Base-by-base conservation (phyloP, 768 basidiomycete species). In the Mycena venus region DNA sequence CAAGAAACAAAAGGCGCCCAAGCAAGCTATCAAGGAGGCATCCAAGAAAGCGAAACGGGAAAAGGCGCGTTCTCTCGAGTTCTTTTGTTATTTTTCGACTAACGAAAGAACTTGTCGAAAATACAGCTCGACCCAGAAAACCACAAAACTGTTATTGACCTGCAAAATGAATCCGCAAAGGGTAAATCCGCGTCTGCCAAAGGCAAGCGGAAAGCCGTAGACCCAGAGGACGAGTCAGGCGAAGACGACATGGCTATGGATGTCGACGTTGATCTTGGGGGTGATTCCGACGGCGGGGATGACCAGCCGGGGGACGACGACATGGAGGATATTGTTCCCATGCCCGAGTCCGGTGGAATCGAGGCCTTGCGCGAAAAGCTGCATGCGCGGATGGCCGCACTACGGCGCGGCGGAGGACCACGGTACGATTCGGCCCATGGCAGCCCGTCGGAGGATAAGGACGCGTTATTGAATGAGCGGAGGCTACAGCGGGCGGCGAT, bases 61-160 rank as follows among this genome's bases (percentile, higher is more conserved):
- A 68, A 97, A 97, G 90, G 97, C 95, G 67, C 27, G 83, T 80
- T 71, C 56, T 55, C n/a, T 10, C 12, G 68, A 25, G 29, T 69
- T 19, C 19, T 14, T 31, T 17, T 1, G 14, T n/a, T 29, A 38
- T 8, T 74, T 75, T 70, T 60, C 59, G 17, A 10, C 61, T 49
- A 31, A 29, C 53, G 23, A 27, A 51, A 29, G 29, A 64, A 62
- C 64, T 47, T 36, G 23, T 21, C 32, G 7, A 60, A 25, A 15
- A 72, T 44, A 29, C 75, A 99, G 97, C 94, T 98, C 78, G 96
- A 99, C 82, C 98, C 98, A 1, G 93, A 92, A 8, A 97, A 98
- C 84, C 89, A 97, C 80, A 95, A 95, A 81, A 87, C 87, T 10
- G 84, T 89, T 23, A 80, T 95, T 31, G 95, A 98, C 71, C 86